Evolutionary conservation across 1,284 basidiomycete genomes (phyloP).

Genomic region (Irpex rosettiformis): DNA sequence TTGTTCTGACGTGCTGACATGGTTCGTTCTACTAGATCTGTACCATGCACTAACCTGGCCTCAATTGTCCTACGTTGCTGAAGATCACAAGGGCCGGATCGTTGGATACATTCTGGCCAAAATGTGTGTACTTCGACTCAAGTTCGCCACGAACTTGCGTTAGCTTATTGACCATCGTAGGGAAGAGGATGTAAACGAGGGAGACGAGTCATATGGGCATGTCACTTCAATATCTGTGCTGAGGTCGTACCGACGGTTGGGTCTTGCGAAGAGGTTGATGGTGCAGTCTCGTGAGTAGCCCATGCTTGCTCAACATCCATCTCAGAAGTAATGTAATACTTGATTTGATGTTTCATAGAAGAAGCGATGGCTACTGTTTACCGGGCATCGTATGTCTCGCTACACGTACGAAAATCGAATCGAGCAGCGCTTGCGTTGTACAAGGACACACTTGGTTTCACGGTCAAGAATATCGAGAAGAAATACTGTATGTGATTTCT

Average conservation of each 20-base stretch:
- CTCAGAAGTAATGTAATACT: neutral
- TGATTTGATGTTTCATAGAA: slow-evolving; percentile 41
- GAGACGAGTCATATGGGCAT: slow-evolving; percentile 73
- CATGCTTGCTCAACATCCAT: neutral
- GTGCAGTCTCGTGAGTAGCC: slow-evolving; percentile 69
- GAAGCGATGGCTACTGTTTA: slow-evolving; percentile 86
- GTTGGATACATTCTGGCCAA: slow-evolving; percentile 95
- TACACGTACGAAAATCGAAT: slow-evolving; percentile 89
- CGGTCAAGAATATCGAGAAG: slow-evolving; percentile 71
- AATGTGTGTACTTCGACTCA: slow-evolving; percentile 54
- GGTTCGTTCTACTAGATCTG: neutral
- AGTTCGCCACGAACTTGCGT: neutral
- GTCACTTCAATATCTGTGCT: slow-evolving; percentile 92
- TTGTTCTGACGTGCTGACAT: neutral
- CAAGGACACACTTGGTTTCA: slow-evolving; percentile 80
- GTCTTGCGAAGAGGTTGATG: slow-evolving; percentile 89
- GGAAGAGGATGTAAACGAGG: slow-evolving; percentile 68
- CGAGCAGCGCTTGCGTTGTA: slow-evolving; percentile 82
- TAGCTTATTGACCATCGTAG: slow-evolving; percentile 30
- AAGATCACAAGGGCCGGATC: slow-evolving; percentile 84
- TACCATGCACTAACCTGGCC: slow-evolving; percentile 73
- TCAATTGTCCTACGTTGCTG: slow-evolving; percentile 90
- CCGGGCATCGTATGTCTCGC: slow-evolving; percentile 71
- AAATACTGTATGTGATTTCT: slow-evolving; percentile 71
- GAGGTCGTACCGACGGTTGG: slow-evolving; percentile 79